Conservation (phyloP, 805 yeast genomes). For the Spathaspora girioi region DNA sequence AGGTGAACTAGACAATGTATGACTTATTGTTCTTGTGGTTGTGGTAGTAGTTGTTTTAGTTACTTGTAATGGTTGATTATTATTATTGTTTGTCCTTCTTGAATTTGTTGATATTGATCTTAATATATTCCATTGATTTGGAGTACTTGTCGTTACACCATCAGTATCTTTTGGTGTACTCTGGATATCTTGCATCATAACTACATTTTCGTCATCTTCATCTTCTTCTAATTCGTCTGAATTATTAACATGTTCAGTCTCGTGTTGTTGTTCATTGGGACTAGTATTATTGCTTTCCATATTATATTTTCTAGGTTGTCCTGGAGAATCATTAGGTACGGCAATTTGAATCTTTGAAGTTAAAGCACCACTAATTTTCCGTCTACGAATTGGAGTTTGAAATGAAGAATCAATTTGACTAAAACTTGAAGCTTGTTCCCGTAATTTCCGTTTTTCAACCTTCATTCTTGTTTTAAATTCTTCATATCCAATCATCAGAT, state of each 20-base stretch:
- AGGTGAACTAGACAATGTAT: slow-evolving; percentile 32
- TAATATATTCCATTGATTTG: slow-evolving; percentile 35
- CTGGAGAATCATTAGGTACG: slow-evolving; percentile 91
- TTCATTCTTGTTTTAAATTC: slow-evolving; percentile 54
- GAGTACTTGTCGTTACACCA: slow-evolving; percentile 5
- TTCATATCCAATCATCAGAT: slow-evolving; percentile 58
- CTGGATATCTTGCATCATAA: slow-evolving; percentile 19
- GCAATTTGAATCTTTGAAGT: slow-evolving; percentile 69
- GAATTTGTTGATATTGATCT: slow-evolving; percentile 33
- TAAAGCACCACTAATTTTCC: slow-evolving; percentile 62
- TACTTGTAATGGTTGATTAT: slow-evolving; percentile 26
- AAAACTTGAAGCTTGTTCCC: slow-evolving; percentile 26
- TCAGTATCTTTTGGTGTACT: slow-evolving; percentile 11
- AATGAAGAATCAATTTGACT: slow-evolving; percentile 46
- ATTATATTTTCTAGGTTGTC: slow-evolving; percentile 82
- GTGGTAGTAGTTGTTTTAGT: slow-evolving; percentile 43
- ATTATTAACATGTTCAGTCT: slow-evolving; percentile 33
- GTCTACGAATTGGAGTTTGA: slow-evolving; percentile 70
- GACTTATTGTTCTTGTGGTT: slow-evolving; percentile 48
- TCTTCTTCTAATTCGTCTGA: slow-evolving; percentile 32
- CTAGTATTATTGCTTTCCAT: no score
- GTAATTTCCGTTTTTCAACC: slow-evolving; percentile 32
- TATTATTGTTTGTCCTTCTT: slow-evolving; percentile 4
- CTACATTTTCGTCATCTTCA: slow-evolving; percentile 18
- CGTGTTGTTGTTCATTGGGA: slow-evolving; percentile 18